Evolutionary conservation across 2,329 filamentous ascomycete genomes (phyloP).

Genomic region (Didymella glomerata): DNA sequence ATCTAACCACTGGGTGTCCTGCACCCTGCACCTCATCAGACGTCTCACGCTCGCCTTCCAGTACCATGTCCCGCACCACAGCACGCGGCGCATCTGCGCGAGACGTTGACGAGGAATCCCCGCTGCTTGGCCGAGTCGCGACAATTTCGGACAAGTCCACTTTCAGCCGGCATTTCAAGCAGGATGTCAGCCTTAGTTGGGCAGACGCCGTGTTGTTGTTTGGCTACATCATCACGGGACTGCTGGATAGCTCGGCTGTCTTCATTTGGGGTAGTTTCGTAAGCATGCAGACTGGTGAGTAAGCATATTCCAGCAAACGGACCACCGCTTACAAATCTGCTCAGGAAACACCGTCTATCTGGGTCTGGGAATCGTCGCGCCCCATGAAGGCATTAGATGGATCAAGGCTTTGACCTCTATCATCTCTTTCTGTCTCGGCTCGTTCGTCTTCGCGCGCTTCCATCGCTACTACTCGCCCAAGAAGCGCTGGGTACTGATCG

Average conservation of each 20-base stretch:
- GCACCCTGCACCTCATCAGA: slow-evolving; percentile 13
- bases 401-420: slow-evolving; percentile 77
- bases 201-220: slow-evolving; percentile 74
- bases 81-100: slow-evolving; percentile 21
- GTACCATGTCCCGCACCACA: slow-evolving; percentile 12
- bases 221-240: slow-evolving; percentile 79
- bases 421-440: slow-evolving; percentile 74
- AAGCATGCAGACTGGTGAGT: slow-evolving; percentile 80
- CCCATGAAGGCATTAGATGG: slow-evolving; percentile 65
- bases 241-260: slow-evolving; percentile 78
- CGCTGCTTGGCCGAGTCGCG: slow-evolving; percentile 42
- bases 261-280: slow-evolving; percentile 83
- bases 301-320: not conserved
- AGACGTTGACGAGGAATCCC: slow-evolving; percentile 42
- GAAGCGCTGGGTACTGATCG: slow-evolving; percentile 70
- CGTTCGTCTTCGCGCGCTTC: slow-evolving; percentile 73
- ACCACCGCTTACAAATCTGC: slow-evolving; percentile 21
- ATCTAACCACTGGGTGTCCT: slow-evolving; percentile 13
- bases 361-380: slow-evolving; percentile 73
- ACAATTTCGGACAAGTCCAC: slow-evolving; percentile 32
- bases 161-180: slow-evolving; percentile 47
- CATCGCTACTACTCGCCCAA: slow-evolving; percentile 70
- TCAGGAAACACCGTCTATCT: slow-evolving; percentile 78
- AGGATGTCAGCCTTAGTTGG: slow-evolving; percentile 68
- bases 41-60: slow-evolving; percentile 11